These are phyloP conservation scores for Eleusine coracana DNA, from an alignment of 176 grass and related monocot species.

Conservation along the genomic window DNA sequence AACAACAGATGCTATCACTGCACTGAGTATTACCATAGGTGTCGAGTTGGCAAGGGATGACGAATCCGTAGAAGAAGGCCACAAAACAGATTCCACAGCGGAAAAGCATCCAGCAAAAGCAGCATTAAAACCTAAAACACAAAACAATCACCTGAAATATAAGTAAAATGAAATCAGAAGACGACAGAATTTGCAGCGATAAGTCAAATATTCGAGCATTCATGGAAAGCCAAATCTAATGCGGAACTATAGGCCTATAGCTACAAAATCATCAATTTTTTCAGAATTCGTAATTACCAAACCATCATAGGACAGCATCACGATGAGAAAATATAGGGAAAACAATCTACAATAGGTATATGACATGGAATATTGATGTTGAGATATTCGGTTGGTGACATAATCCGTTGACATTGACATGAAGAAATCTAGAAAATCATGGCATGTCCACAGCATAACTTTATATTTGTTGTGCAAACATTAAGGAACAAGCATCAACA, in stretches of 20 bases:
- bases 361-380: background rate
- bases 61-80: slow-evolving; percentile 72
- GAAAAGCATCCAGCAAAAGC: slow-evolving; percentile 97
- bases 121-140: slow-evolving; percentile 95
- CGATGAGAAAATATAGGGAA: background rate
- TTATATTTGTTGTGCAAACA: slow-evolving; percentile 7
- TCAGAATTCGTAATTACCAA: background rate
- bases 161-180: slow-evolving; percentile 56
- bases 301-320: background rate
- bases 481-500: background rate
- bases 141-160: slow-evolving; percentile 60
- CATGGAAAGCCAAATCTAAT: slow-evolving; percentile 2
- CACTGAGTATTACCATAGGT: slow-evolving; percentile 93
- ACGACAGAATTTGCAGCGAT: slow-evolving; percentile 12
- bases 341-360: background rate
- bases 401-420: slow-evolving; percentile 13
- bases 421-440: background rate
- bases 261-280: background rate
- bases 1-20: slow-evolving; percentile 92
- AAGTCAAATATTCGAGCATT: slow-evolving; percentile 13
- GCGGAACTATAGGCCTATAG: background rate
- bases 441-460: background rate
- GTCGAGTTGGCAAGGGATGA: slow-evolving; percentile 83
- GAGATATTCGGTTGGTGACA: background rate
- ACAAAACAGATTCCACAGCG: slow-evolving; percentile 92